Percentiles rank a stretch among this genome's conserved stretches.
phyloP scores from a whole-genome alignment of 129 eudicot genomes.

The Flaveria trinervia region DNA sequence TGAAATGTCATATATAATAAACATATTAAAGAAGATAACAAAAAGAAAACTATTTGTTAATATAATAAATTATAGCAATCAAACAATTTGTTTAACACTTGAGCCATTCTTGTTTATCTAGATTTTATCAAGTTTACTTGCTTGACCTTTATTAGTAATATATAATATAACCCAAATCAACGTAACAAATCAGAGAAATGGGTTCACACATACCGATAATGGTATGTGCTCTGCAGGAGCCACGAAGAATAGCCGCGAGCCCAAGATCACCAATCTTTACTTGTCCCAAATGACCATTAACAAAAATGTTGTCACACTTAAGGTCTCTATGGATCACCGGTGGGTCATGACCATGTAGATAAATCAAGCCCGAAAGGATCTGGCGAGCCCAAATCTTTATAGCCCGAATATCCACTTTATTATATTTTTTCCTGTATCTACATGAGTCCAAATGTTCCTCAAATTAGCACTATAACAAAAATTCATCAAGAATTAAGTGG shows the following conservation, averaged over 20 bases:
- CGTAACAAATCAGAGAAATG: background rate
- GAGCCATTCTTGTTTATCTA: background rate
- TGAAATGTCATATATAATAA: background rate
- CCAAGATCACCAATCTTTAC: slow-evolving; percentile 96
- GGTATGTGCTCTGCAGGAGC: slow-evolving; percentile 77
- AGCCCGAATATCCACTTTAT: slow-evolving; percentile 64
- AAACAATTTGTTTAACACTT: background rate
- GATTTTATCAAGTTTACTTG: background rate
- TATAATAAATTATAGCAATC: background rate
- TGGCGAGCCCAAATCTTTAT: slow-evolving; percentile 89
- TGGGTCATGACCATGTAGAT: slow-evolving; percentile 82
- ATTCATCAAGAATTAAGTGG: background rate
- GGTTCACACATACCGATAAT: slow-evolving; percentile 54
- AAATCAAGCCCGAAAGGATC: slow-evolving; percentile 67
- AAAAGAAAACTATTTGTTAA: background rate
- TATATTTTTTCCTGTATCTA: slow-evolving; percentile 77
- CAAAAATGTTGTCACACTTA: slow-evolving; percentile 79
- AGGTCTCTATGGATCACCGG: slow-evolving; percentile 91
- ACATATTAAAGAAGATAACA: background rate
- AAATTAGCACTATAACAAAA: slow-evolving; percentile 18
- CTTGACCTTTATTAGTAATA: background rate
- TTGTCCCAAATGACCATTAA: slow-evolving; percentile 87
- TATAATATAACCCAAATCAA: background rate
- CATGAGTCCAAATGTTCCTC: slow-evolving; percentile 18
- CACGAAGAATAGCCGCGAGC: slow-evolving; percentile 73